Evolutionary conservation across 345 rosid genomes (phyloP).

Genomic region (Euclidium syriacum): DNA sequence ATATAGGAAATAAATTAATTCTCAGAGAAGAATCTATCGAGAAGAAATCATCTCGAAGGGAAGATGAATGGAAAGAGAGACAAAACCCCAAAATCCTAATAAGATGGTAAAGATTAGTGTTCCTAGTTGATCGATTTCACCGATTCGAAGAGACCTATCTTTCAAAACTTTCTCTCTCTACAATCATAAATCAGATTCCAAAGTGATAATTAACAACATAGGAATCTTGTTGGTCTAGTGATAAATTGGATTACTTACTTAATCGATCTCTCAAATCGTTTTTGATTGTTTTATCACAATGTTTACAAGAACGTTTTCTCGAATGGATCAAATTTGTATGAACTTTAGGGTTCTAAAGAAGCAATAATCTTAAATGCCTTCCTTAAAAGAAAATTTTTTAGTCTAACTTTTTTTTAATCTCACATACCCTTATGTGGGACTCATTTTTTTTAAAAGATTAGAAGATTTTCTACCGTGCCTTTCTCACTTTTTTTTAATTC

Average conservation of each 20-base stretch:
- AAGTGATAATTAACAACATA: not conserved
- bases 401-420: too few relatives aligned
- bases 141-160: slow-evolving; percentile 54
- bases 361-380: too few relatives aligned
- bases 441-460: too few relatives aligned
- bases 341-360: too few relatives aligned
- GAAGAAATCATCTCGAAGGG: slow-evolving; percentile 67
- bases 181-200: slow-evolving; percentile 11
- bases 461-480: too few relatives aligned
- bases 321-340: too few relatives aligned
- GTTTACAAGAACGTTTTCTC: too few relatives aligned
- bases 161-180: not conserved
- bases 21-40: slow-evolving; percentile 87
- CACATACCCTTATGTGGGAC: too few relatives aligned
- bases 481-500: too few relatives aligned
- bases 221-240: slow-evolving; percentile 2
- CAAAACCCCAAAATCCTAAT: slow-evolving; percentile 61
- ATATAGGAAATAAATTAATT: slow-evolving; percentile 31
- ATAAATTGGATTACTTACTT: not conserved
- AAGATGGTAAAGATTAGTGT: slow-evolving; percentile 69
- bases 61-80: slow-evolving; percentile 74
- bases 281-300: too few relatives aligned
- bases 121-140: slow-evolving; percentile 65
- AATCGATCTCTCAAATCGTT: not conserved
- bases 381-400: too few relatives aligned